Base-by-base conservation (phyloP, 208 protist species). In the Crithidia brevicula region DNA sequence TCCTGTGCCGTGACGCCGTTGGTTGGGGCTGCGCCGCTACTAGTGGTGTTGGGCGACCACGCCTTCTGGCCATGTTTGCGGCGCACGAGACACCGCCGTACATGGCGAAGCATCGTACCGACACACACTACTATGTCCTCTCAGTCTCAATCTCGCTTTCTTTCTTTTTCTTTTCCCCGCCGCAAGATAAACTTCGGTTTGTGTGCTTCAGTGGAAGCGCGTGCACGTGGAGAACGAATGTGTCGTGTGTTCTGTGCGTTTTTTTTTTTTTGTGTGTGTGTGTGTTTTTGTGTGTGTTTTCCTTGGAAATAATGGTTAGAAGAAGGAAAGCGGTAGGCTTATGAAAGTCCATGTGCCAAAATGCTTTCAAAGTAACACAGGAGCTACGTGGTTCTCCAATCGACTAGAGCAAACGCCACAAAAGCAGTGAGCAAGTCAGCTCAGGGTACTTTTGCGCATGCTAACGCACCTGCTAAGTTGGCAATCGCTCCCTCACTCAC, bases 1-100 rank as follows among this genome's bases (percentile, higher is more conserved):
- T 96, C 87, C 57, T 89, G 82, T 27, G 79, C 79, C n/a, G 85
- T 92, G 27, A 96, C 52, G 27, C 85, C 88, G 54, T 70, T 88
- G n/a, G 75, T 57, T 22, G 91, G 88, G 4, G 85, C 85, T 11
- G 84, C 87, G 28, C 86, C 91, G 31, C 71, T 70, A 43, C 69
- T 77, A 45, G 77, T 84, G 13, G 79, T 77, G 54, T 89, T 90
- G 11, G 91, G 88, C 25, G 86, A 90, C 88, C 91, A 96, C 62
- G 79, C 80, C 53, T 56, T 74, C 66, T 96, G 91, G 16, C 79
- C 75, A 75, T 87, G 79, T 58, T 89, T 89, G 30, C 81, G 74
- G 18, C 90, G 82, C 33, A 73, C 76, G 0, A 82, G 50, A 18
- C 42, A 68, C 36, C 36, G 45, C 20, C 27, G 53, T 4, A 49